Evolutionary conservation across 2,329 filamentous ascomycete genomes (phyloP), one percentile per base, ranked within the genome.

Genomic region (Fusarium aywerte): DNA sequence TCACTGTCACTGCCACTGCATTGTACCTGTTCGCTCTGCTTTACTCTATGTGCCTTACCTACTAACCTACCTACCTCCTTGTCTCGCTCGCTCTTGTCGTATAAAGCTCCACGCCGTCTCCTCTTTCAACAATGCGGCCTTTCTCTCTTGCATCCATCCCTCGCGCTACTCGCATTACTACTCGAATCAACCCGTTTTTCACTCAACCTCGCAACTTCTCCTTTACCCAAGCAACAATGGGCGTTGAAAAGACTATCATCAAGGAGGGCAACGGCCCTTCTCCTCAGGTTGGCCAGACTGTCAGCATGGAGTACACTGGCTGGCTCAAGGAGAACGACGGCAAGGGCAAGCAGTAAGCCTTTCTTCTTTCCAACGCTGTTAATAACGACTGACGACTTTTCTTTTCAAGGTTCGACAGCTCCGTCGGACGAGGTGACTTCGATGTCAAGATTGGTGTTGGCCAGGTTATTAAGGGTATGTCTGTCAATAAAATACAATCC

Each of bases 271-370:
- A 85, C 74, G 84, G 84, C 58, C 77, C 88, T 73, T 82, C 80
- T 68, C 92, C 95, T 58, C 76, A 80, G 69, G 74, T 76, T 16
- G 91, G 92, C 69, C 89, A 97, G 78, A 87, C 81, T 25, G 92
- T 98, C 75, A 87, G 86, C 75, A 97, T 98, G 76, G 88, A 96
- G 81, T 98, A 98, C 85, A 96, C 91, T 39, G 96, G 96, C 74
- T 97, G 84, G 81, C 85, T 98, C 67, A 90, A 96, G 75, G 75
- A 87, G 77, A 79, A 85, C 18, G 83, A 87, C 58, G 83, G 87
- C 75, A 88, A 91, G 85, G 94, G 94, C 74, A 80, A 78, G 25
- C 76, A 93, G 93, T 97, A 83, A 75, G 90, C 80, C n/a, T 15
- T 29, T 32, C 25, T 10, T 16, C 20, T 1, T 12, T 16, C 1